Base-by-base conservation (phyloP, 2,329 filamentous ascomycete species). In the Drechmeria coniospora region DNA sequence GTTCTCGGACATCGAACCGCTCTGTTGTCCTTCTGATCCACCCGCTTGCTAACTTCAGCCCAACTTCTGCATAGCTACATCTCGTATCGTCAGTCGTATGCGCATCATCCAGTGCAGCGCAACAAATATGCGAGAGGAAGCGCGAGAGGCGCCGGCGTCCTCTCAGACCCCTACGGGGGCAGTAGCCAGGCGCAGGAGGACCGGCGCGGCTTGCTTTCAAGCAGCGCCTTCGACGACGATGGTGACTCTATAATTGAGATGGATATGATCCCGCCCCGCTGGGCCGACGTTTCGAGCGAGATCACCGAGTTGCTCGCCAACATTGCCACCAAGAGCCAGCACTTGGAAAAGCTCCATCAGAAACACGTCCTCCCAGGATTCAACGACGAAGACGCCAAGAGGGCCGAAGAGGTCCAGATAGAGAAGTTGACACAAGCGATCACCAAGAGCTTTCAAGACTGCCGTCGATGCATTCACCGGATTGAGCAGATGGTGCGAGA, bases 1-100 rank as follows among this genome's bases (percentile, higher is more conserved):
- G 71, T 49, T 34, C 33, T 30, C 33, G 36, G 32, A 30, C 27
- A 22, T 27, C 25, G 15, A 15, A 16, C 29, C 27, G 26, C 32
- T 32, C 42, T 39, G 31, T 28, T 28, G 14, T 11, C 9, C 21
- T 6, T 16, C 25, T 19, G 29, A 14, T 13, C 25, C 14, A 14
- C 13, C 11, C 19, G 22, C 16, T 27, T 14, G 11, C 20, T 25
- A n/a, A 24, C 23, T 23, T 17, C 21, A 29, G 35, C 25, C 39
- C 27, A 11, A 5, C 10, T 6, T n/a, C 20, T 21, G 6, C 10
- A n/a, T 49, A 93, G 87, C 52, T 98, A 92, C 56, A 90, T 98
- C 53, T 95, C 90, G 56, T 98, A 95, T 66, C 86, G 90, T 47
- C 90, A 98, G 62, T 95, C 87, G 46, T 95, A 94, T 58, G 74